phyloP scores from a whole-genome alignment of 768 basidiomycete genomes.

The Leccinum incarnatum region DNA sequence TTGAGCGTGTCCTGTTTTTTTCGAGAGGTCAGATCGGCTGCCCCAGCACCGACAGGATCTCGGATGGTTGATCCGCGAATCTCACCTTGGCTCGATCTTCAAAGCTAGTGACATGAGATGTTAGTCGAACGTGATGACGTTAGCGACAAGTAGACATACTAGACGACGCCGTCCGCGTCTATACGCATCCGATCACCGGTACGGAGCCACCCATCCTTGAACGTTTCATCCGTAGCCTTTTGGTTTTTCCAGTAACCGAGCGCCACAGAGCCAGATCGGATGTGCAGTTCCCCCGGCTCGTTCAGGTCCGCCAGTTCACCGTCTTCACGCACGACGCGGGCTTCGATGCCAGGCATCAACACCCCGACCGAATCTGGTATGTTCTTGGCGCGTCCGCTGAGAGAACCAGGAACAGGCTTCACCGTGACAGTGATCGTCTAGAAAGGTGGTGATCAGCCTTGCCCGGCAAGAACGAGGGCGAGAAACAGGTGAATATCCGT shows the following conservation, averaged over 20 bases:
- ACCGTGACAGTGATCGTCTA: slow-evolving; percentile 56
- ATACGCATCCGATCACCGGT: slow-evolving; percentile 72
- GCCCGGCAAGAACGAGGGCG: not conserved
- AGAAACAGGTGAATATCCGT: slow-evolving; percentile 24
- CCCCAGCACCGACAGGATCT: not conserved
- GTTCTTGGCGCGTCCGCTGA: slow-evolving; percentile 41
- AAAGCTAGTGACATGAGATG: slow-evolving; percentile 42
- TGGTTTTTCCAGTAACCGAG: slow-evolving; percentile 75
- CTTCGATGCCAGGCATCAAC: slow-evolving; percentile 63
- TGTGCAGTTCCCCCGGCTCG: slow-evolving; percentile 66
- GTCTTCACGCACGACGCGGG: slow-evolving; percentile 57
- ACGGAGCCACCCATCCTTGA: slow-evolving; percentile 66
- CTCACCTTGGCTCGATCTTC: slow-evolving; percentile 73
- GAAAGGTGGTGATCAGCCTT: not conserved
- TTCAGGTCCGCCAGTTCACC: slow-evolving; percentile 50
- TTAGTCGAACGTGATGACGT: not conserved
- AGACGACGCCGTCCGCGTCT: slow-evolving; percentile 61
- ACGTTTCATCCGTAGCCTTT: slow-evolving; percentile 62
- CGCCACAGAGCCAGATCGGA: slow-evolving; percentile 54
- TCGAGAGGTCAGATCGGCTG: not conserved
- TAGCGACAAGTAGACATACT: slow-evolving; percentile 39
- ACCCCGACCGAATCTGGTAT: slow-evolving; percentile 52
- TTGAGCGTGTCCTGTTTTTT: slow-evolving; percentile 72
- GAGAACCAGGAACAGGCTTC: slow-evolving; percentile 43
- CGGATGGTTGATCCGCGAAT: not conserved